Conservation (phyloP, 352 stramenopile genomes). For the Globisporangium acanthophoron region DNA sequence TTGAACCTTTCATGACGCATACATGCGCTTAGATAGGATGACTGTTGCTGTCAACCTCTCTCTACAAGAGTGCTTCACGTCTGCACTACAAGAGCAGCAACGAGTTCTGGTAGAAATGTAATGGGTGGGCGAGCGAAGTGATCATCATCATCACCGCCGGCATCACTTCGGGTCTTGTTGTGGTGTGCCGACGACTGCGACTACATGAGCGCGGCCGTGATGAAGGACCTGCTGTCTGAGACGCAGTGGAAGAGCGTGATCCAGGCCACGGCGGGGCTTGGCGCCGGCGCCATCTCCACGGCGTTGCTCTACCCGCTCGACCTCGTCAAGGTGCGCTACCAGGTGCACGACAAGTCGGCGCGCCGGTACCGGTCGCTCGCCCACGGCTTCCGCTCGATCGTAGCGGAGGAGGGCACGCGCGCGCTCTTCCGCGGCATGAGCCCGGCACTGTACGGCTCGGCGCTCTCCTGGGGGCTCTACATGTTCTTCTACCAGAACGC, state of each 20-base stretch:
- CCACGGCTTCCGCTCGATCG: conserved; percentile 70
- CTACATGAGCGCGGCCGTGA: conserved; percentile 7
- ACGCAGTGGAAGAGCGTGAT: conserved; percentile 67
- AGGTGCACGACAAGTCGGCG: conserved; percentile 90
- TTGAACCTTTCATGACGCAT: no score
- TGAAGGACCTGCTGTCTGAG: conserved; percentile 48
- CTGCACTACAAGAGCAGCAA: no score
- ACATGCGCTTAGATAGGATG: no score
- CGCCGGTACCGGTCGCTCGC: conserved; percentile 62
- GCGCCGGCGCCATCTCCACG: conserved; percentile 75
- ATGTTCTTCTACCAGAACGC: conserved; percentile 98
- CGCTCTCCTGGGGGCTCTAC: conserved; percentile 96
- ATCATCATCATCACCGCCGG: no score
- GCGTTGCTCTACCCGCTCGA: conserved; percentile 94
- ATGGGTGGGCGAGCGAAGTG: not conserved
- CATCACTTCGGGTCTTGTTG: no score
- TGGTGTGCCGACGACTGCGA: no score
- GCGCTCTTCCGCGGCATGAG: conserved; percentile 93
- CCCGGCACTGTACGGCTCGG: conserved; percentile 93
- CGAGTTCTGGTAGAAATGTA: no score
- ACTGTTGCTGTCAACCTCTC: no score
- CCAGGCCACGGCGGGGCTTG: conserved; percentile 59
- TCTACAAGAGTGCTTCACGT: no score
- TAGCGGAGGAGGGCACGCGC: conserved; percentile 81
- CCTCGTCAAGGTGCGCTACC: conserved; percentile 96